Evolutionary conservation across 176 grass and related monocot species (phyloP).

Genomic region (Lolium multiflorum): DNA sequence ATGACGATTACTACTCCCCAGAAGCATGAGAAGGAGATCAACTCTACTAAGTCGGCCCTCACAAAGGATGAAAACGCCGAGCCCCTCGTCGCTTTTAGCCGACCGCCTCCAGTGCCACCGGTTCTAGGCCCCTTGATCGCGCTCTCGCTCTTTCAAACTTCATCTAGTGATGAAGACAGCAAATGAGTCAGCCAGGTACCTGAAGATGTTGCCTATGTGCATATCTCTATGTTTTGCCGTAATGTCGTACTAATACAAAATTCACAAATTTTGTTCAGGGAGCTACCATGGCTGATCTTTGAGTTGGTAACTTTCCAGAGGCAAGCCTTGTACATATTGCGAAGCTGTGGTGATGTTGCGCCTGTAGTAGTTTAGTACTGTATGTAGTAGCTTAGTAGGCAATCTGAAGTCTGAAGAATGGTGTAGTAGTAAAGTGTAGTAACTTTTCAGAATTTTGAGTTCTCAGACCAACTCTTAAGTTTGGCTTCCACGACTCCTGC

Average conservation of each 20-base stretch:
- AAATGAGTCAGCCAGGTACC: slow-evolving; percentile 45
- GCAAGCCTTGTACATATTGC: slow-evolving; percentile 23
- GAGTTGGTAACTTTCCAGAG: not conserved
- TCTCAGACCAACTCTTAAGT: no score
- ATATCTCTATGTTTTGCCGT: not conserved
- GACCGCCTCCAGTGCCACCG: slow-evolving; percentile 67
- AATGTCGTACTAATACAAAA: not conserved
- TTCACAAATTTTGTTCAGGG: slow-evolving; percentile 19
- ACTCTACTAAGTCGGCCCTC: not conserved
- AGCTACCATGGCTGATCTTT: not conserved
- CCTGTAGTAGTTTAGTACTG: not conserved
- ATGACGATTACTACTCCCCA: slow-evolving; percentile 57
- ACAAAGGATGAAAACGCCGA: slow-evolving; percentile 49
- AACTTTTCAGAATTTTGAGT: no score
- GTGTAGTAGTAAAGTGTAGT: not conserved
- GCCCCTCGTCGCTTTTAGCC: slow-evolving; percentile 61
- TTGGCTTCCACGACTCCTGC: no score
- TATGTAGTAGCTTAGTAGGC: not conserved
- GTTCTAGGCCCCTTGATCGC: slow-evolving; percentile 60
- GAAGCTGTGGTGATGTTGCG: not conserved
- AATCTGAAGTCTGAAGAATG: not conserved
- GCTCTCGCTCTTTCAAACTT: slow-evolving; percentile 62
- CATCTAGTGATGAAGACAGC: slow-evolving; percentile 52
- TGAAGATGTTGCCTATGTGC: not conserved
- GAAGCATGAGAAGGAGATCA: slow-evolving; percentile 48